Conservation (phyloP, 345 rosid species). For the Acer yangbiense region DNA sequence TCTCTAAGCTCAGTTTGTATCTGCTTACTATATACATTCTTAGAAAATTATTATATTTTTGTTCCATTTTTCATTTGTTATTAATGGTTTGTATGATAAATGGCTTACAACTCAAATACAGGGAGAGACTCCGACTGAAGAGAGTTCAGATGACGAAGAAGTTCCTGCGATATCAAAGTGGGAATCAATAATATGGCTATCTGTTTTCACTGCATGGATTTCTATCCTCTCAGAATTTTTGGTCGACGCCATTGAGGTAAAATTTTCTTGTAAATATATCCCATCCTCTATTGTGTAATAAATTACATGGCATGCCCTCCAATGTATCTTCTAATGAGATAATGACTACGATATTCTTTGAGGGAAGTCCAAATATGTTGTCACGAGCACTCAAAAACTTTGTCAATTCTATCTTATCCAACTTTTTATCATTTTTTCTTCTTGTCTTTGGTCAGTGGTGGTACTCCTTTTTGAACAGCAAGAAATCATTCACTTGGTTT, state of each 20-base stretch:
- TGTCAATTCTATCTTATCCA: neutral
- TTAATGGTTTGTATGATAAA: neutral
- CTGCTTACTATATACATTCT: neutral
- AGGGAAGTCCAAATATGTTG: neutral
- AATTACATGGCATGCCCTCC: neutral
- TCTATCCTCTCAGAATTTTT: slow-evolving; percentile 50
- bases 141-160: slow-evolving; percentile 35
- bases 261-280: neutral
- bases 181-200: slow-evolving; percentile 51
- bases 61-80: neutral
- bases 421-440: too few relatives aligned
- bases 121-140: slow-evolving; percentile 27
- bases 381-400: too few relatives aligned
- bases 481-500: too few relatives aligned
- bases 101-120: slow-evolving; percentile 28
- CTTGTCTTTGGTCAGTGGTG: too few relatives aligned
- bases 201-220: slow-evolving; percentile 43
- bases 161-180: slow-evolving; percentile 41
- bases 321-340: neutral
- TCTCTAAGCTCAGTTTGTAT: neutral
- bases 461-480: too few relatives aligned
- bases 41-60: neutral
- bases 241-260: slow-evolving; percentile 52
- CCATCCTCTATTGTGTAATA: neutral
- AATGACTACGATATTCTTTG: neutral